These are phyloP conservation scores for Myxozyma vanderwaltii DNA, from an alignment of 805 yeast genomes.

Conservation along the genomic window DNA sequence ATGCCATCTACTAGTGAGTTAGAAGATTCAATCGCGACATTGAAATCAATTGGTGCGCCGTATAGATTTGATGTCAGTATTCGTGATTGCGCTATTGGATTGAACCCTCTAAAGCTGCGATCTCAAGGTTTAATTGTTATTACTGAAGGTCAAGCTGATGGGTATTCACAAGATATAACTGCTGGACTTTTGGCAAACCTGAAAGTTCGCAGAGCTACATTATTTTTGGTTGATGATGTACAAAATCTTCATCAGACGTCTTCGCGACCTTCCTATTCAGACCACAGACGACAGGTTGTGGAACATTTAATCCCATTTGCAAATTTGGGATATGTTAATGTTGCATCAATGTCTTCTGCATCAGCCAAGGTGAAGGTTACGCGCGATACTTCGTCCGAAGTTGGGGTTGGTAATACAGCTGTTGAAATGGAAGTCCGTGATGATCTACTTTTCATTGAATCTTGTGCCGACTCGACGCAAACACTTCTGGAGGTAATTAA, in stretches of 20 bases:
- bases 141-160: slow-evolving; percentile 57
- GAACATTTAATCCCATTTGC: slow-evolving; percentile 46
- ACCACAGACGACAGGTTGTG: slow-evolving; percentile 7
- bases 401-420: slow-evolving; percentile 19
- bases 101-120: slow-evolving; percentile 61
- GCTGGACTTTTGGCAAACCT: slow-evolving; percentile 43
- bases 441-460: slow-evolving; percentile 38
- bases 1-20: slow-evolving; percentile 24
- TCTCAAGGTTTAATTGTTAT: slow-evolving; percentile 58
- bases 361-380: slow-evolving; percentile 16
- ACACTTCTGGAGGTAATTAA: slow-evolving; percentile 65
- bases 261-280: slow-evolving; percentile 23
- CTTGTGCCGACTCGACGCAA: slow-evolving; percentile 83
- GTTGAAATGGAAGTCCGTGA: slow-evolving; percentile 36
- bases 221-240: slow-evolving; percentile 68
- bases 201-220: slow-evolving; percentile 52
- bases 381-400: slow-evolving; percentile 28
- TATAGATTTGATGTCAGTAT: slow-evolving; percentile 40
- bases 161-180: slow-evolving; percentile 45
- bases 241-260: slow-evolving; percentile 42
- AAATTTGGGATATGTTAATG: slow-evolving; percentile 54
- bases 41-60: slow-evolving; percentile 8
- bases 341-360: slow-evolving; percentile 47
- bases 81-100: slow-evolving; percentile 59
- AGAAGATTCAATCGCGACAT: slow-evolving; percentile 28